Percentiles rank a stretch among this genome's conserved stretches.
Evolutionary conservation across 306 rosid genomes (phyloP).

Genomic region (Notholithocarpus densiflorus): DNA sequence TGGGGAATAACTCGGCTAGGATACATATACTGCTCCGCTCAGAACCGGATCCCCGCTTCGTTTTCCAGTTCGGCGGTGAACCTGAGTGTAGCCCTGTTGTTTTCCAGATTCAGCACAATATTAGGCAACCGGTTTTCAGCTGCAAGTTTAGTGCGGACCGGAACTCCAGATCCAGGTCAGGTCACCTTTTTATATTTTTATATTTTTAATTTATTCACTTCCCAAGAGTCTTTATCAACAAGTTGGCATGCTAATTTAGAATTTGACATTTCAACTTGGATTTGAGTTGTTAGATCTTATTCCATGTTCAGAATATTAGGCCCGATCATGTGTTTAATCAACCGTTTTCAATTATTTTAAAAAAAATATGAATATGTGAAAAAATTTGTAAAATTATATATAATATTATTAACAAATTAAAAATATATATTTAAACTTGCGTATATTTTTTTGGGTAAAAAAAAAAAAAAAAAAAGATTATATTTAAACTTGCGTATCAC

Average conservation of each 20-base stretch:
- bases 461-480: too few species aligned
- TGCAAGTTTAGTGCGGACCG: slow-evolving; percentile 93
- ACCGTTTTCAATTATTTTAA: rapidly evolving
- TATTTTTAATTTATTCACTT: not conserved
- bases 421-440: too few species aligned
- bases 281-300: not conserved
- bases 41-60: slow-evolving; percentile 85
- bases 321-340: too few species aligned
- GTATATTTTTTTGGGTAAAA: too few species aligned
- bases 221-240: slow-evolving; percentile 6
- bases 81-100: slow-evolving; percentile 97
- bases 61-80: slow-evolving; percentile 87
- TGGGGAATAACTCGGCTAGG: slow-evolving; percentile 47
- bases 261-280: slow-evolving; percentile 9
- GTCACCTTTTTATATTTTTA: not conserved
- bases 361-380: too few species aligned
- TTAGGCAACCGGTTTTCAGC: slow-evolving; percentile 86
- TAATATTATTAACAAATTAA: too few species aligned
- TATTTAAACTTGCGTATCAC: too few species aligned
- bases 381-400: too few species aligned
- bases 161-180: slow-evolving; percentile 71
- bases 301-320: too few species aligned
- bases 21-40: slow-evolving; percentile 65
- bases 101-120: slow-evolving; percentile 80
- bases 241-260: slow-evolving; percentile 8